Percentiles rank a stretch among this genome's conserved stretches.
phyloP scores from a whole-genome alignment of 805 yeast species.

The Pichia eremophila region DNA sequence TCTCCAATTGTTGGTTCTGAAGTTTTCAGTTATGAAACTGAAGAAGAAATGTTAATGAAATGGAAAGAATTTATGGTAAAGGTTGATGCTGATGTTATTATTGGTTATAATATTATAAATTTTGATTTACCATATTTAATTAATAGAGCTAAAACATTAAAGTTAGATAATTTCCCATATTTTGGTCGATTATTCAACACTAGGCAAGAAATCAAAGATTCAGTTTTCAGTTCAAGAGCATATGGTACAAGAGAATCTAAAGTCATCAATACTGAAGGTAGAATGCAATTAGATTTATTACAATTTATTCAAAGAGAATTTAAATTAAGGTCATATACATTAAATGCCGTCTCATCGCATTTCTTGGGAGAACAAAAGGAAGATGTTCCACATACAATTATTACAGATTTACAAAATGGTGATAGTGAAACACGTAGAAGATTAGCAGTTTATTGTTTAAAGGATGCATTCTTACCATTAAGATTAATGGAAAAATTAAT shows the following conservation, averaged over 20 bases:
- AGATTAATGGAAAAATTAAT: conserved; percentile 83
- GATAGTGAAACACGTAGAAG: conserved; percentile 87
- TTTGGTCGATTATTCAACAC: conserved; percentile 68
- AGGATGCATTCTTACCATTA: conserved; percentile 89
- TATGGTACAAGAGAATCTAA: conserved; percentile 94
- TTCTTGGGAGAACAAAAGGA: conserved; percentile 94
- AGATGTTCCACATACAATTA: conserved; percentile 95
- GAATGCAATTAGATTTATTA: conserved; percentile 87
- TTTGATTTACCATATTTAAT: conserved; percentile 91
- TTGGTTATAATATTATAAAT: conserved; percentile 91
- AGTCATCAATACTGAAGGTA: conserved; percentile 85
- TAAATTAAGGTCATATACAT: conserved; percentile 86
- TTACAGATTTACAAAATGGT: conserved; percentile 90
- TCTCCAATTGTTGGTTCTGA: conserved; percentile 91
- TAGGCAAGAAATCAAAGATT: conserved; percentile 70
- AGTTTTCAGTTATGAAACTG: conserved; percentile 64
- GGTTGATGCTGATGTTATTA: conserved; percentile 91
- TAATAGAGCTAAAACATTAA: conserved; percentile 74
- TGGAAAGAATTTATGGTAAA: conserved; percentile 84
- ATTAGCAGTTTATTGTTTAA: conserved; percentile 91
- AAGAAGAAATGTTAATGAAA: conserved; percentile 68
- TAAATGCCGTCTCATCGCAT: conserved; percentile 91
- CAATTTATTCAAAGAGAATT: conserved; percentile 93
- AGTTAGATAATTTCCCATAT: conserved; percentile 61
- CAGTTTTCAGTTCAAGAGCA: conserved; percentile 87